Evolutionary conservation across 805 yeast species (phyloP).

Genomic region (Saturnispora silvae): DNA sequence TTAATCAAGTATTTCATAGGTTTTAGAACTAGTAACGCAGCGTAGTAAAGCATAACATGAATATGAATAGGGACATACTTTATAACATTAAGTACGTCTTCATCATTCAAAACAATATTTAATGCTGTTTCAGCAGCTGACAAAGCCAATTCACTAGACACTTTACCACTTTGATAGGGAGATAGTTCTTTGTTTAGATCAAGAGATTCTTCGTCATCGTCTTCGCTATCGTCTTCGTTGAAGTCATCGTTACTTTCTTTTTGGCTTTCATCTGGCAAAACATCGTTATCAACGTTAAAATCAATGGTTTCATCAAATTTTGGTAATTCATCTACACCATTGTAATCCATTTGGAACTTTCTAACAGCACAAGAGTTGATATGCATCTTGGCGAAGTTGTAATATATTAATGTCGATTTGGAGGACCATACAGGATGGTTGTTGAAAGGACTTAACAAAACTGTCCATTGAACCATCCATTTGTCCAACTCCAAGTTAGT

Average conservation of each 20-base stretch:
- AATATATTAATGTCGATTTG: slow-evolving; percentile 57
- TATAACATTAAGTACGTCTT: slow-evolving; percentile 44
- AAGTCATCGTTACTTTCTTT: slow-evolving; percentile 12
- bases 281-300: slow-evolving; percentile 8
- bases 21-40: slow-evolving; percentile 45
- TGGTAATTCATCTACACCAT: slow-evolving; percentile 19
- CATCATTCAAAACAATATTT: slow-evolving; percentile 46
- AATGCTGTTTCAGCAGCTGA: slow-evolving; percentile 56
- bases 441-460: slow-evolving; percentile 48
- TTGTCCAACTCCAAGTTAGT: slow-evolving; percentile 57
- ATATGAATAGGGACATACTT: slow-evolving; percentile 64
- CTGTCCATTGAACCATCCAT: slow-evolving; percentile 80
- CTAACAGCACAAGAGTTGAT: slow-evolving; percentile 45
- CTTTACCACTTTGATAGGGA: slow-evolving; percentile 19
- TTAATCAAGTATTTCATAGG: slow-evolving; percentile 29
- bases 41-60: slow-evolving; percentile 60
- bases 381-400: slow-evolving; percentile 68
- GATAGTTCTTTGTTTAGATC: slow-evolving; percentile 16
- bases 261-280: slow-evolving; percentile 18
- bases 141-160: slow-evolving; percentile 38
- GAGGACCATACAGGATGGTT: slow-evolving; percentile 51
- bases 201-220: slow-evolving; percentile 11
- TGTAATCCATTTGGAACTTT: slow-evolving; percentile 27
- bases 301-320: slow-evolving; percentile 16
- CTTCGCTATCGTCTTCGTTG: slow-evolving; percentile 13